These are phyloP conservation scores for Sonneratia alba DNA, from an alignment of 345 rosid species.

Conservation along the genomic window DNA sequence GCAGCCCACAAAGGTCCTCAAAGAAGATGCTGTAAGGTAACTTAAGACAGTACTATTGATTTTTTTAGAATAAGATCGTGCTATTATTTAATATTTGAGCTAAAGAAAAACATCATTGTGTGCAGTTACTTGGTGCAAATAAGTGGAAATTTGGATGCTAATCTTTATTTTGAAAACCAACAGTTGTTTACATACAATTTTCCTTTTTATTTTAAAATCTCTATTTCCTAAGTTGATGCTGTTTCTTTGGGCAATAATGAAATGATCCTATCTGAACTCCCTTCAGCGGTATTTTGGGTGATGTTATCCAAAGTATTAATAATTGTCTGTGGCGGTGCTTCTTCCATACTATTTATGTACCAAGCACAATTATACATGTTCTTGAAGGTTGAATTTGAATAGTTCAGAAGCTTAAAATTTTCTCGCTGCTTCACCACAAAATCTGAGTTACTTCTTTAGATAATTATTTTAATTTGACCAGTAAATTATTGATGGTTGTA, in stretches of 20 bases:
- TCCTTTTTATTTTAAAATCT: neutral
- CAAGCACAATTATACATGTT: neutral
- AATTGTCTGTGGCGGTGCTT: neutral
- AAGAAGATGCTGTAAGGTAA: constrained; percentile 91
- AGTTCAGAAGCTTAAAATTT: neutral
- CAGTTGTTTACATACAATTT: neutral
- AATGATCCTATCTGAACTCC: neutral
- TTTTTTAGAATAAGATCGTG: neutral
- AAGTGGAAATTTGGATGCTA: neutral
- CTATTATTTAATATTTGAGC: neutral
- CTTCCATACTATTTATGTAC: neutral
- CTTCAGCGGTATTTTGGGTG: neutral
- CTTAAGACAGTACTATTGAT: neutral
- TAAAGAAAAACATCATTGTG: neutral
- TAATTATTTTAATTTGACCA: constrained; percentile 9
- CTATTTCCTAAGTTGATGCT: neutral
- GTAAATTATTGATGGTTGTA: constrained; percentile 14
- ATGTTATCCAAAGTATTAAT: neutral
- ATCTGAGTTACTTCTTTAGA: neutral
- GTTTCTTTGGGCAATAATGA: no score
- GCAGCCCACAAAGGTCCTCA: constrained; percentile 74
- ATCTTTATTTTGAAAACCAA: neutral
- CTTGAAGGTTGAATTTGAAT: neutral
- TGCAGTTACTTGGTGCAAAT: neutral
- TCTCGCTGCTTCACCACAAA: neutral